Percentiles rank a stretch among this genome's conserved stretches.
These are phyloP conservation scores for Solanum pennellii DNA, from an alignment of 257 asterid genomes.

Conservation along the genomic window DNA sequence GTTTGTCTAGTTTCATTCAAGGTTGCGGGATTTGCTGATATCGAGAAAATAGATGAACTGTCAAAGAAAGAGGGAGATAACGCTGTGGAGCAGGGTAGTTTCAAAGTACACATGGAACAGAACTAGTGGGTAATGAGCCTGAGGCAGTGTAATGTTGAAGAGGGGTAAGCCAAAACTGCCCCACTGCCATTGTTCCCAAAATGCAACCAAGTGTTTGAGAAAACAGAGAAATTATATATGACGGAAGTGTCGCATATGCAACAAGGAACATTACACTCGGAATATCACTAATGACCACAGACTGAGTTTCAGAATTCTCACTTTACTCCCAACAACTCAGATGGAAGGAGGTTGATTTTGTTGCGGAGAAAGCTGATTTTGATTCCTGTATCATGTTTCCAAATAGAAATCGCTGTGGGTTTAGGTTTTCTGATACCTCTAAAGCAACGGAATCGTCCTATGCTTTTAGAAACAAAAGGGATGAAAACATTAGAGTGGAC, in stretches of 20 bases:
- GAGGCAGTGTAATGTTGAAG: background rate
- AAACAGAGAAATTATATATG: background rate
- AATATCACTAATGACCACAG: background rate
- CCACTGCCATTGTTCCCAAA: background rate
- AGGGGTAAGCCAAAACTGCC: background rate
- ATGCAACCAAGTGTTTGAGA: background rate
- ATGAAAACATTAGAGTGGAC: background rate
- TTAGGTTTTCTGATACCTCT: background rate
- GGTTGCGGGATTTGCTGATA: background rate
- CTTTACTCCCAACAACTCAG: background rate
- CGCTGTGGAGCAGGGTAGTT: too few relatives aligned
- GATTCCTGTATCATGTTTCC: background rate
- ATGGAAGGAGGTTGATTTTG: background rate
- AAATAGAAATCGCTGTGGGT: background rate
- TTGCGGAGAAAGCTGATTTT: background rate
- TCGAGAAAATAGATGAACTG: background rate
- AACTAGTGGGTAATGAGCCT: background rate
- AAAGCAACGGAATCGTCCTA: background rate
- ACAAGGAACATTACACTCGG: background rate
- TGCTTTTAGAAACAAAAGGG: background rate
- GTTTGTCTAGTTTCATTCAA: background rate
- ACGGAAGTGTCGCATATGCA: background rate
- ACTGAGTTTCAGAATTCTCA: background rate
- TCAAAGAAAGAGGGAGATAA: background rate
- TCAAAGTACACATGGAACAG: too few relatives aligned